Evolutionary conservation across 2,329 filamentous ascomycete species (phyloP), one percentile per base, ranked within the genome.

Genomic region (Metarhizium guizhouense): DNA sequence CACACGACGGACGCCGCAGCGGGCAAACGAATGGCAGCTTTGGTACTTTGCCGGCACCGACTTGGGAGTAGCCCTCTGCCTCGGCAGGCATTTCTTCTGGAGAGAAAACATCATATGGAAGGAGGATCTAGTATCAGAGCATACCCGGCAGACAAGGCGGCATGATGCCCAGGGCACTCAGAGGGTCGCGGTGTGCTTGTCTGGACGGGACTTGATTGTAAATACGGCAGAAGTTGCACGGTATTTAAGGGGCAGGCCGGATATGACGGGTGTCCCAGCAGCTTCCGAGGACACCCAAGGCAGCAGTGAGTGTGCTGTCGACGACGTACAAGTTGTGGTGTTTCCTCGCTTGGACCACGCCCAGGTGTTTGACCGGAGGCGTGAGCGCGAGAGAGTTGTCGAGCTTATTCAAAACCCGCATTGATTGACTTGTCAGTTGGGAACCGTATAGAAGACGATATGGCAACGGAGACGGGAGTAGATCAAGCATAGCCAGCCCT

Each of bases 71-170:
- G 80, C 85, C 10, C 78, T 86, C 55, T 83, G 81, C 10, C 72
- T 90, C 1, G 80, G 78, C 0, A 73, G 86, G 3, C 78, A 84
- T 62, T 88, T 90, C 70, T 88, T 87, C 69, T 90, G 86, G 87
- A 76, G 76, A 30, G 78, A 88, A 61, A 88, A 86, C 59, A 81
- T 87, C 43, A 70, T 87, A 7, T 90, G 86, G 86, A 83, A 81
- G 61, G 82, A 88, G 51, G 83, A 87, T 58, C 67, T 88, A 49
- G 59, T 77, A 40, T 57, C 49, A 0, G 57, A 54, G 20, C 20
- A 30, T 36, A 16, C 3, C 2, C 25, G 6, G 10, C 47, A 30
- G 42, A 20, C 1, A 49, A 20, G n/a, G 3, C 47, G 25, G 29
- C 11, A n/a, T 8, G 3, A 45, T 14, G 16, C 18, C 29, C 16